phyloP scores from a whole-genome alignment of 169 alveolate species.

The Plasmodium malariae region DNA sequence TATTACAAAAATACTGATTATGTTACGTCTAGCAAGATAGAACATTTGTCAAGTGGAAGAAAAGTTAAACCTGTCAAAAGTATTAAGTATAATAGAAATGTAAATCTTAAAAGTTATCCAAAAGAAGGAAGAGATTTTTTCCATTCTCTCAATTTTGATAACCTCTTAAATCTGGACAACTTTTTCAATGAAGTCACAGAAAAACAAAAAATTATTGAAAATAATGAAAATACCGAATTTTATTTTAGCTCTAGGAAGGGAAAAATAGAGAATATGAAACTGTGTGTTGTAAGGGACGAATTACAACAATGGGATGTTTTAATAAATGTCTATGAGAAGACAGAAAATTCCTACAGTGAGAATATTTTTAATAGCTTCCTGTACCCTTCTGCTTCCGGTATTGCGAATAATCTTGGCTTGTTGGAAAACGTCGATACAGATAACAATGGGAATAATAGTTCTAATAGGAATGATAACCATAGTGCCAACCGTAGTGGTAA shows the following conservation, averaged over 20 bases:
- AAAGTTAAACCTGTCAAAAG: background rate
- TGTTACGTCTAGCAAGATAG: slow-evolving; percentile 76
- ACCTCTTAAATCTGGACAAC: slow-evolving; percentile 43
- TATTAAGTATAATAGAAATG: background rate
- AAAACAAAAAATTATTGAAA: slow-evolving; percentile 79
- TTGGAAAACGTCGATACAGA: background rate
- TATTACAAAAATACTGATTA: slow-evolving; percentile 85
- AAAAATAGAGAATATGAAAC: slow-evolving; percentile 81
- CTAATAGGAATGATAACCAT: background rate
- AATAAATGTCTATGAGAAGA: slow-evolving; percentile 82
- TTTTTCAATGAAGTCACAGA: slow-evolving; percentile 57
- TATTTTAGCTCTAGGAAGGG: slow-evolving; percentile 76
- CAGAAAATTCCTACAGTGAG: slow-evolving; percentile 11
- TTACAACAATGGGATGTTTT: slow-evolving; percentile 91
- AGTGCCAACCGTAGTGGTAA: background rate
- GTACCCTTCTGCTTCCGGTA: background rate
- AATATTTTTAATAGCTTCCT: background rate
- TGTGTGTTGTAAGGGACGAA: slow-evolving; percentile 82
- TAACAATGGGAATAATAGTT: background rate
- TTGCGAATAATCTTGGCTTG: background rate
- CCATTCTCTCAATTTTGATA: slow-evolving; percentile 39
- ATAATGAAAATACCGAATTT: slow-evolving; percentile 79
- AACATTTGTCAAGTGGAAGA: slow-evolving; percentile 10
- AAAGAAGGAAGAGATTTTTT: slow-evolving; percentile 5
- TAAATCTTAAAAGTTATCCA: background rate